Evolutionary conservation across 2,329 filamentous ascomycete species (phyloP).

Genomic region (Cryoendolithus antarcticus): DNA sequence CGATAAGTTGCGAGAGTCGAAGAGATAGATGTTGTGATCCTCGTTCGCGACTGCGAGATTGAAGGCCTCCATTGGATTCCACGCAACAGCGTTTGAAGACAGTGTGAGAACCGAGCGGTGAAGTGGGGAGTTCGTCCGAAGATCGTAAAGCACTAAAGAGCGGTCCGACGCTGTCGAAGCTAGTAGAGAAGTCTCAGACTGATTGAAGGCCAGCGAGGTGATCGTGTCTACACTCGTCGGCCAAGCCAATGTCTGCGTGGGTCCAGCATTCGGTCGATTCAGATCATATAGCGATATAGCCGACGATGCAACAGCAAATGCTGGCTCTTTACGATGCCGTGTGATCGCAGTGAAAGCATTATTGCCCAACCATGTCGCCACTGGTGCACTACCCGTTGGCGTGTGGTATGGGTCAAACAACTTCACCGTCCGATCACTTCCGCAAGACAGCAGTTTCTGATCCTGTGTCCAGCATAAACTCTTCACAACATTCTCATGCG

Average conservation of each 20-base stretch:
- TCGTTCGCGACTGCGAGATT: slow-evolving; percentile 90
- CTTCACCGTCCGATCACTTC: slow-evolving; percentile 75
- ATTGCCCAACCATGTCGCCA: slow-evolving; percentile 72
- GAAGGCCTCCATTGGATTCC: slow-evolving; percentile 96
- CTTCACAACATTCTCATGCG: slow-evolving; percentile 91
- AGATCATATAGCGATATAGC: slow-evolving; percentile 82
- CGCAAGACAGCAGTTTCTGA: slow-evolving; percentile 74
- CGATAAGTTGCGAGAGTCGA: slow-evolving; percentile 86
- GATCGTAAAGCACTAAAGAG: slow-evolving; percentile 79
- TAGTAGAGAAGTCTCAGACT: slow-evolving; percentile 82
- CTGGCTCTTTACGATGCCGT: slow-evolving; percentile 65
- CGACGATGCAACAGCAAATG: slow-evolving; percentile 63
- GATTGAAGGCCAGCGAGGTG: slow-evolving; percentile 78
- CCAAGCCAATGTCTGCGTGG: slow-evolving; percentile 74
- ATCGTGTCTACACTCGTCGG: slow-evolving; percentile 85
- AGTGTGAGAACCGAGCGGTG: slow-evolving; percentile 72
- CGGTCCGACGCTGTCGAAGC: slow-evolving; percentile 77
- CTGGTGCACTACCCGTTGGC: slow-evolving; percentile 52
- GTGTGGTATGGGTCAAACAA: slow-evolving; percentile 82
- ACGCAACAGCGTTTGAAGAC: slow-evolving; percentile 69
- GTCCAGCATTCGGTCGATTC: slow-evolving; percentile 60
- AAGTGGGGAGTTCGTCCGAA: slow-evolving; percentile 73
- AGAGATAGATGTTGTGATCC: slow-evolving; percentile 86
- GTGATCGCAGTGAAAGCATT: slow-evolving; percentile 74
- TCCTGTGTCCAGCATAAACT: slow-evolving; percentile 81